Evolutionary conservation across 495 filamentous ascomycete species (phyloP).

Genomic region (Durotheca rogersii): DNA sequence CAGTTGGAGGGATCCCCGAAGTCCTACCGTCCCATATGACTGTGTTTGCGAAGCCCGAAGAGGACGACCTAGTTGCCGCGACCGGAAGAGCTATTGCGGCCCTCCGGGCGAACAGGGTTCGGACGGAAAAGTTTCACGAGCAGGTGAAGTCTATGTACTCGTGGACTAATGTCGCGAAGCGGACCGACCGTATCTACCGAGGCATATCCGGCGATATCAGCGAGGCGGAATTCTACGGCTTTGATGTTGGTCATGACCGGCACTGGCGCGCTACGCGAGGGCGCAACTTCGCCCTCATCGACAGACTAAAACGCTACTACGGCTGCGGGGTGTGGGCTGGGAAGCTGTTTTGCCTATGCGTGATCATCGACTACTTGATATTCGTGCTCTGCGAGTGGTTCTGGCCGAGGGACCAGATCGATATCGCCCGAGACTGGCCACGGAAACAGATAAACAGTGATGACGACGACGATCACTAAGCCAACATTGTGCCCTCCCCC

Average conservation of each 20-base stretch:
- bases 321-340: conserved; percentile 99
- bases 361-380: conserved; percentile 88
- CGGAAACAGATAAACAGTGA: conserved; percentile 55
- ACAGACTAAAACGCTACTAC: conserved; percentile 92
- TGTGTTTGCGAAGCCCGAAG: conserved; percentile 86
- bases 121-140: conserved; percentile 92
- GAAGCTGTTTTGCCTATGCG: conserved; percentile 93
- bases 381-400: conserved; percentile 84
- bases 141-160: conserved; percentile 97
- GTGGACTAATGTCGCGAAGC: conserved; percentile 90
- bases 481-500: too few relatives aligned
- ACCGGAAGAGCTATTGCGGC: conserved; percentile 79
- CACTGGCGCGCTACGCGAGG: conserved; percentile 74
- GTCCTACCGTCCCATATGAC: conserved; percentile 94
- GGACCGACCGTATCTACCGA: conserved; percentile 93
- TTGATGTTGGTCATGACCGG: conserved; percentile 64
- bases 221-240: conserved; percentile 85
- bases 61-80: conserved; percentile 82
- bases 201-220: conserved; percentile 81
- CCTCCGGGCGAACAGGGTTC: conserved; percentile 77
- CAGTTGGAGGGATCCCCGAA: conserved; percentile 94
- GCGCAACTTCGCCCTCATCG: conserved; percentile 86
- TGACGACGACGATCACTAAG: conserved; percentile 22
- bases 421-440: conserved; percentile 88
- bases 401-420: conserved; percentile 81